Evolutionary conservation across 768 basidiomycete species (phyloP).

Genomic region (Steccherinum ochraceum): DNA sequence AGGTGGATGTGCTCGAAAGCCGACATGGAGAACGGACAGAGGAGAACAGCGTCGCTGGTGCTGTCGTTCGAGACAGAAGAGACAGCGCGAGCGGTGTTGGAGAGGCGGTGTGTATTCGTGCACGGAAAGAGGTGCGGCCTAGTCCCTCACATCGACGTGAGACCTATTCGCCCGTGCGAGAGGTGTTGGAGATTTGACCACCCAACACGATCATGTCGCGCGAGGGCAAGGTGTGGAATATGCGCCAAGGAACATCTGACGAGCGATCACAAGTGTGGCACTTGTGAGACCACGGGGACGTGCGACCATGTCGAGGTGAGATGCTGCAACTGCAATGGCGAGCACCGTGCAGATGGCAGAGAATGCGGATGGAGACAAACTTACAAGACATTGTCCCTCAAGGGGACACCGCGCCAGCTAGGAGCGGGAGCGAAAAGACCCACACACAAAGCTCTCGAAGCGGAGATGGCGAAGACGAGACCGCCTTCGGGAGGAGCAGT

Average conservation of each 20-base stretch:
- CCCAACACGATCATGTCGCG: not conserved
- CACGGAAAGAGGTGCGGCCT: not conserved
- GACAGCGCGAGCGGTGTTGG: not conserved
- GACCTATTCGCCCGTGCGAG: not conserved
- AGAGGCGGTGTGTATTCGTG: not conserved
- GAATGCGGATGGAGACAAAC: not conserved
- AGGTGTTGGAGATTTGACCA: not conserved
- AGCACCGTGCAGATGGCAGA: not conserved
- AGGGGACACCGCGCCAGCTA: not conserved
- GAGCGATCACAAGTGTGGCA: not conserved
- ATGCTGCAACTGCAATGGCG: not conserved
- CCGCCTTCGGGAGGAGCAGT: not conserved
- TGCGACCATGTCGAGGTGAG: not conserved
- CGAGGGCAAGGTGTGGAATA: not conserved
- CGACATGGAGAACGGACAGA: not conserved
- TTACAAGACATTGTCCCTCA: not conserved
- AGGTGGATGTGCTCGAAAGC: not conserved
- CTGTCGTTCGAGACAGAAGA: not conserved
- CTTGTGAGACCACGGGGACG: not conserved
- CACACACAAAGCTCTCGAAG: not conserved
- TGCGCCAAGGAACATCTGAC: not conserved
- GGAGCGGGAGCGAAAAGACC: not conserved
- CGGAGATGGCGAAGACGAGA: not conserved
- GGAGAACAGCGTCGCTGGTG: not conserved
- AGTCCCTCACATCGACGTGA: not conserved